Evolutionary conservation across 805 yeast genomes (phyloP), one percentile per base, ranked within the genome.

Genomic region (Candida sanyiensis): DNA sequence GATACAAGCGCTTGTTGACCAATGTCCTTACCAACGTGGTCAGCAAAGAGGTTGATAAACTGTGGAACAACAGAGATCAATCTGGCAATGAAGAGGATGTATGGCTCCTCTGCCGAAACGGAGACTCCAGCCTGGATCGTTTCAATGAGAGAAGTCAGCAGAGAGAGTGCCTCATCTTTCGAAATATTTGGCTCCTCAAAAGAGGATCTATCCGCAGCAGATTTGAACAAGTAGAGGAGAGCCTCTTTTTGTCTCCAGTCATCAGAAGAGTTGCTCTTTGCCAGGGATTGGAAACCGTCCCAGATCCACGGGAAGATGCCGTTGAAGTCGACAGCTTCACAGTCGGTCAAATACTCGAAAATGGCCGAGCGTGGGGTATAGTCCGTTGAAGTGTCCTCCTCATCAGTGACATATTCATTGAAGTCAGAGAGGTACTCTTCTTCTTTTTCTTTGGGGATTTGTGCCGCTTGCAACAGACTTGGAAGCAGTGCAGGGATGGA

Each of bases 371-470:
- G 71, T 1, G 80, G 72, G 2, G 71, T 58, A 8, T 61, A 59
- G 5, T 72, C 73, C 0, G 79, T 62, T 0, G 80, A 62, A 23
- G 88, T 67, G 2, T 87, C 96, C 2, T 85, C 69, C 40, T 84
- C 88, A 25, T 76, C 81, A 3, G 88, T 73, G 6, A 86, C 83
- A 56, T 76, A 87, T 3, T 58, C 60, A 51, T 88, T 86, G 52
- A 77, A 72, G 52, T 88, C 89, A 2, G 62, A 65, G 4, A 59
- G 56, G 69, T 80, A 84, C n/a, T 45, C 46, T 5, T 69, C 70
- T 25, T 66, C 71, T 0, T 63, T 58, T 5, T 64, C 69, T 1
- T 50, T 42, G 7, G 57, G 48, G 4, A 50, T 15, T 12, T 44
- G 39, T 11, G 50, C 28, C 4, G 47, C 39, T 2, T 35, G 38